A percentile compares a stretch with the other conserved stretches of the same genome.
Conservation (phyloP, 768 basidiomycete genomes). For the Kwoniella pini region DNA sequence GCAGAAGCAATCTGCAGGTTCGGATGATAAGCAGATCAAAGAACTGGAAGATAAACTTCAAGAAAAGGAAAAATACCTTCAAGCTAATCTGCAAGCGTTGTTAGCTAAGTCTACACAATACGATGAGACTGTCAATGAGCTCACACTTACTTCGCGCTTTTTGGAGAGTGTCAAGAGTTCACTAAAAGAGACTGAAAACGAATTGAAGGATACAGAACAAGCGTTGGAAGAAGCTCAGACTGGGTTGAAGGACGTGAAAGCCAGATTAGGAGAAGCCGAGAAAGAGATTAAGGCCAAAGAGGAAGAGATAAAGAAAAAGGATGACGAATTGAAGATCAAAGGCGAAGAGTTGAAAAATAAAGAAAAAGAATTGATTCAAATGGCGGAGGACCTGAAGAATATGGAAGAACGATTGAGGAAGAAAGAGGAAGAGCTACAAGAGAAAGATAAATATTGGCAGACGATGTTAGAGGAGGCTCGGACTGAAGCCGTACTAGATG, state of each 20-base stretch:
- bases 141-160: neutral
- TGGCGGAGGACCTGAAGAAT: neutral
- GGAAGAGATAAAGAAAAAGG: neutral
- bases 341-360: neutral
- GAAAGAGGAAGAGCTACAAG: conserved; percentile 22
- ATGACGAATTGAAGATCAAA: neutral
- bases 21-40: neutral
- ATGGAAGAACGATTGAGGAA: conserved; percentile 53
- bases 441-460: conserved; percentile 39
- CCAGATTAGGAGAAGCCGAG: neutral
- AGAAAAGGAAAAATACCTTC: neutral
- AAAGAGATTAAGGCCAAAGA: neutral
- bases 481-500: neutral
- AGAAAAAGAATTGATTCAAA: neutral
- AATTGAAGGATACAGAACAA: neutral
- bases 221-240: neutral
- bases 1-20: neutral
- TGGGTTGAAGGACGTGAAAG: neutral
- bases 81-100: neutral
- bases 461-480: neutral
- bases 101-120: conserved; percentile 1
- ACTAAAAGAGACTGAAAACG: neutral
- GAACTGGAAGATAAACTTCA: neutral
- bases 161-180: neutral
- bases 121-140: neutral